A percentile compares a stretch with the other conserved stretches of the same genome.
These are phyloP conservation scores for Knoxia roxburghii DNA, from an alignment of 257 asterid species.

Conservation along the genomic window DNA sequence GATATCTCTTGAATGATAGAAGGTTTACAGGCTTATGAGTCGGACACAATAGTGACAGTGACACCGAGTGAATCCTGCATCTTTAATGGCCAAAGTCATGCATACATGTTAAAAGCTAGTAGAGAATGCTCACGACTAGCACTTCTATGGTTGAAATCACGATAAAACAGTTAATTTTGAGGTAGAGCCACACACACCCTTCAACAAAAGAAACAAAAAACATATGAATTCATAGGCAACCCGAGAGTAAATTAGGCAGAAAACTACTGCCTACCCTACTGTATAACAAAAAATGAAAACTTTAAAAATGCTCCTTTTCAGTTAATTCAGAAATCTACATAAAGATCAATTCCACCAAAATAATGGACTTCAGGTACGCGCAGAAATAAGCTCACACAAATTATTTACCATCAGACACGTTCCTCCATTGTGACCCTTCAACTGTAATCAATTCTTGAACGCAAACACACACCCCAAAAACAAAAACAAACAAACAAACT, in stretches of 20 bases:
- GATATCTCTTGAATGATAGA: neutral
- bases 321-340: neutral
- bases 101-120: neutral
- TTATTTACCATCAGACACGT: too few species aligned
- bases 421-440: too few species aligned
- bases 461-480: too few species aligned
- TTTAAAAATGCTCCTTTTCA: neutral
- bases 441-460: neutral
- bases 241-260: neutral
- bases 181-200: neutral
- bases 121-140: neutral
- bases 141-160: neutral
- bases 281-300: neutral
- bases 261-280: neutral
- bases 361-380: neutral
- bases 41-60: neutral
- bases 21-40: neutral
- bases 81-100: neutral
- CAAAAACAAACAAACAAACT: neutral
- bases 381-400: neutral
- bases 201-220: neutral
- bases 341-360: neutral
- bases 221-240: neutral
- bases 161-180: neutral
- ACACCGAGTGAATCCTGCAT: neutral